These are phyloP conservation scores for Xylaria scruposa DNA, from an alignment of 495 filamentous ascomycete species.

Conservation along the genomic window DNA sequence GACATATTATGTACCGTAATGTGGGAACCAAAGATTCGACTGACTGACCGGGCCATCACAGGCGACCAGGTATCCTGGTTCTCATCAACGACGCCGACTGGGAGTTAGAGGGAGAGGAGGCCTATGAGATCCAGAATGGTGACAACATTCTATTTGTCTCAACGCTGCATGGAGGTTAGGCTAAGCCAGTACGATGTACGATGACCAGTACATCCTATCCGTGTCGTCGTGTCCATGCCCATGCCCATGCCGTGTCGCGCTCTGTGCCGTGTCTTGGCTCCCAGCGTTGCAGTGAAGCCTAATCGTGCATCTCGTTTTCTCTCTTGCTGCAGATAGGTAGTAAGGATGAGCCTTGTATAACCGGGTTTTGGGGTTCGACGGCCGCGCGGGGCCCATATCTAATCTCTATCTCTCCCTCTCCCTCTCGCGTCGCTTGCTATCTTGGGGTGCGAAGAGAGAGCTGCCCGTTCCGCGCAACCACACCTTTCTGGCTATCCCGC, in stretches of 20 bases:
- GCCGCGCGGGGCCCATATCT: neutral
- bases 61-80: conserved; percentile 95
- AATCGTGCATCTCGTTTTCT: conserved; percentile 19
- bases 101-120: conserved; percentile 95
- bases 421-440: conserved; percentile 3
- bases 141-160: conserved; percentile 97
- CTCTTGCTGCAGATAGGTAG: conserved; percentile 5
- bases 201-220: conserved; percentile 5
- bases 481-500: neutral
- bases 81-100: conserved; percentile 98
- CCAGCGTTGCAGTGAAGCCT: conserved; percentile 5
- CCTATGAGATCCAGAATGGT: conserved; percentile 77
- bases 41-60: conserved; percentile 42
- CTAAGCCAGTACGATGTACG: conserved; percentile 21
- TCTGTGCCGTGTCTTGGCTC: conserved; percentile 17
- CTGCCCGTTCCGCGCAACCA: conserved; percentile 15
- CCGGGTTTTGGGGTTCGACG: conserved; percentile 10
- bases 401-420: too few relatives aligned
- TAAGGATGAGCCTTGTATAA: conserved; percentile 23
- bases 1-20: neutral
- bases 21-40: neutral
- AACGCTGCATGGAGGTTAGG: conserved; percentile 91
- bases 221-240: neutral
- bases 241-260: neutral
- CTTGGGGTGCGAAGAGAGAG: neutral